phyloP scores from a whole-genome alignment of 2,329 filamentous ascomycete genomes.

The Helicocarpus griseus region DNA sequence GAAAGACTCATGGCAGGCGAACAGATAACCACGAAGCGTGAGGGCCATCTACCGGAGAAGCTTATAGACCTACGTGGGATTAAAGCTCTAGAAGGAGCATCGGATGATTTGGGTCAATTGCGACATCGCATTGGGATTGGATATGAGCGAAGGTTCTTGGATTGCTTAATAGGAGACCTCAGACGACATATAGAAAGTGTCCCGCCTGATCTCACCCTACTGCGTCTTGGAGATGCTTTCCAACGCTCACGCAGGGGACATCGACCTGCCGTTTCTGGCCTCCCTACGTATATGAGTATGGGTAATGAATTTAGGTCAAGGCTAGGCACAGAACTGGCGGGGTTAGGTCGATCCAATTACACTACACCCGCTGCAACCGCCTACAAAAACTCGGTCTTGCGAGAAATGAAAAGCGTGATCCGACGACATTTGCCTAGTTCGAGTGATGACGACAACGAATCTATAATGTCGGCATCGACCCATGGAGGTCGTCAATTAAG shows the following conservation, averaged over 20 bases:
- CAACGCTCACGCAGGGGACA: slow-evolving; percentile 61
- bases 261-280: slow-evolving; percentile 55
- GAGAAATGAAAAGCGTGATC: slow-evolving; percentile 79
- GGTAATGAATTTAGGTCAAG: slow-evolving; percentile 61
- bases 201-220: slow-evolving; percentile 61
- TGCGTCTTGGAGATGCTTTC: slow-evolving; percentile 73
- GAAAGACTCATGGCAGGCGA: slow-evolving; percentile 75
- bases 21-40: slow-evolving; percentile 28
- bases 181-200: slow-evolving; percentile 69
- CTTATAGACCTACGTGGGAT: slow-evolving; percentile 64
- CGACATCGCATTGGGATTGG: slow-evolving; percentile 75
- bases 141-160: slow-evolving; percentile 72
- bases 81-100: slow-evolving; percentile 69
- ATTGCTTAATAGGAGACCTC: slow-evolving; percentile 68
- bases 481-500: slow-evolving; percentile 57
- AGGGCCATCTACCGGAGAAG: slow-evolving; percentile 27
- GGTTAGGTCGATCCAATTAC: slow-evolving; percentile 71
- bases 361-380: slow-evolving; percentile 70
- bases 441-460: slow-evolving; percentile 86
- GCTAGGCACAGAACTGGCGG: slow-evolving; percentile 61
- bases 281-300: slow-evolving; percentile 69
- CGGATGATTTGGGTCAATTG: slow-evolving; percentile 64
- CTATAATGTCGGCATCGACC: slow-evolving; percentile 77
- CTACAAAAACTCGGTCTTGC: slow-evolving; percentile 73
- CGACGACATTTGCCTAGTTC: slow-evolving; percentile 80